These are phyloP conservation scores for Malassezia nana DNA, from an alignment of 1,284 basidiomycete genomes.

Conservation along the genomic window DNA sequence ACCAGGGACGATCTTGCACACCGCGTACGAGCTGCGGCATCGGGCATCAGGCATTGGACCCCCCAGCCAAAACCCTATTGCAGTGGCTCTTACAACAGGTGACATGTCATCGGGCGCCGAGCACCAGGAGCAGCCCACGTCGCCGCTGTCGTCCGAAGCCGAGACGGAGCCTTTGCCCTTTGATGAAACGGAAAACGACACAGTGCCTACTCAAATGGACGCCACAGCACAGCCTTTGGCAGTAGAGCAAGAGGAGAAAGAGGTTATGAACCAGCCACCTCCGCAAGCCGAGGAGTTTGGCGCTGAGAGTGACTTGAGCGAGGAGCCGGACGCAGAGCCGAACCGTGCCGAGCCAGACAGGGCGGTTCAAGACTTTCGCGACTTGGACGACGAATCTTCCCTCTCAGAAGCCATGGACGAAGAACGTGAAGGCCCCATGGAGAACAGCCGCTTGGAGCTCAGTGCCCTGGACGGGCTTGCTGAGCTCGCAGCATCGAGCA, in stretches of 20 bases:
- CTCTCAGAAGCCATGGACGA: slow-evolving; percentile 7
- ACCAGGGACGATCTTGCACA: too few relatives aligned
- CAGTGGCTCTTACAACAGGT: background rate
- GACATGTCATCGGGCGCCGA: background rate
- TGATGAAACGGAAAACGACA: slow-evolving; percentile 24
- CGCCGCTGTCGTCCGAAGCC: slow-evolving; percentile 27
- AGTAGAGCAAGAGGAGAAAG: background rate
- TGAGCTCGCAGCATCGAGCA: slow-evolving; percentile 26
- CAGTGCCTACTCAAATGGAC: background rate
- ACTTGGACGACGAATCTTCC: slow-evolving; percentile 3
- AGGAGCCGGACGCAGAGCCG: background rate
- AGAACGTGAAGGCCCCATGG: background rate
- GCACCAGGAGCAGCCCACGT: slow-evolving; percentile 5
- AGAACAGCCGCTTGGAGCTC: background rate
- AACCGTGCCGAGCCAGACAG: background rate
- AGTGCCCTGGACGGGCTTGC: slow-evolving; percentile 34
- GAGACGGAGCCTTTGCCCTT: slow-evolving; percentile 42
- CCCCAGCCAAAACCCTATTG: too few relatives aligned
- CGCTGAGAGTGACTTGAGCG: slow-evolving; percentile 5
- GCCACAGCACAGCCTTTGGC: background rate
- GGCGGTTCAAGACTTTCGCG: background rate
- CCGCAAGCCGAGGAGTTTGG: background rate
- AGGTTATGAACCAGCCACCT: too few relatives aligned
- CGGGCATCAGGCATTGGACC: too few relatives aligned
- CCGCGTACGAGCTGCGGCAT: too few relatives aligned